Conservation (phyloP, 2,329 filamentous ascomycete genomes). For the Exophiala xenobiotica region DNA sequence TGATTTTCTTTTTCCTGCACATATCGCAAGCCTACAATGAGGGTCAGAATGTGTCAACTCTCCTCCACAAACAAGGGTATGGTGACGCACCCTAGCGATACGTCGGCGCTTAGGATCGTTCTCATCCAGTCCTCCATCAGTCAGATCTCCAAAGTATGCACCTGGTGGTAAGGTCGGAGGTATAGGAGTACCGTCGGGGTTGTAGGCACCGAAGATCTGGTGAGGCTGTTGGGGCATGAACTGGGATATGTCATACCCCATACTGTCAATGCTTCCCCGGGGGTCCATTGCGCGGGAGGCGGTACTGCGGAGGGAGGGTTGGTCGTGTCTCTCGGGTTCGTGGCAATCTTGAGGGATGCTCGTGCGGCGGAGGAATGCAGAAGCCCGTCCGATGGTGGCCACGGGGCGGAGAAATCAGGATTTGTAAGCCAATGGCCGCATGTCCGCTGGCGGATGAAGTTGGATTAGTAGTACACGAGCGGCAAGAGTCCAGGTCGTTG, state of each 20-base stretch:
- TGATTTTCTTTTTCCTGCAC: slow-evolving; percentile 92
- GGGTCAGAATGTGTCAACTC: slow-evolving; percentile 19
- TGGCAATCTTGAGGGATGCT: background rate
- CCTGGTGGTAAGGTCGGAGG: slow-evolving; percentile 47
- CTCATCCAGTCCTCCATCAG: slow-evolving; percentile 51
- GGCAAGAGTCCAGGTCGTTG: background rate
- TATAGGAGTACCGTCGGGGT: slow-evolving; percentile 60
- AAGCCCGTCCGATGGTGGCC: background rate
- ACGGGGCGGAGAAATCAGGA: slow-evolving; percentile 6
- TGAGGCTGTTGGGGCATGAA: slow-evolving; percentile 64
- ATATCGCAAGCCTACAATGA: slow-evolving; percentile 77
- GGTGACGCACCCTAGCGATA: slow-evolving; percentile 72
- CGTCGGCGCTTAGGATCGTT: slow-evolving; percentile 85
- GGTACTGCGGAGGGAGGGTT: background rate
- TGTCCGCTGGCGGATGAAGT: background rate
- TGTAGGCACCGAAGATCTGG: slow-evolving; percentile 67
- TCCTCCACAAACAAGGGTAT: slow-evolving; percentile 1
- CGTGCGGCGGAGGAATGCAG: slow-evolving; percentile 1
- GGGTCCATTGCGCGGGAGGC: slow-evolving; percentile 21
- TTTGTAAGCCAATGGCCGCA: slow-evolving; percentile 15
- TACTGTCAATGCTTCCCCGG: slow-evolving; percentile 33
- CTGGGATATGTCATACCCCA: slow-evolving; percentile 48
- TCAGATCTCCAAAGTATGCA: slow-evolving; percentile 45
- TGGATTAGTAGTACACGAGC: background rate
- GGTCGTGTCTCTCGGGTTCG: background rate